Conservation (phyloP, 2,329 filamentous ascomycete species). For the Tolypocladium album region DNA sequence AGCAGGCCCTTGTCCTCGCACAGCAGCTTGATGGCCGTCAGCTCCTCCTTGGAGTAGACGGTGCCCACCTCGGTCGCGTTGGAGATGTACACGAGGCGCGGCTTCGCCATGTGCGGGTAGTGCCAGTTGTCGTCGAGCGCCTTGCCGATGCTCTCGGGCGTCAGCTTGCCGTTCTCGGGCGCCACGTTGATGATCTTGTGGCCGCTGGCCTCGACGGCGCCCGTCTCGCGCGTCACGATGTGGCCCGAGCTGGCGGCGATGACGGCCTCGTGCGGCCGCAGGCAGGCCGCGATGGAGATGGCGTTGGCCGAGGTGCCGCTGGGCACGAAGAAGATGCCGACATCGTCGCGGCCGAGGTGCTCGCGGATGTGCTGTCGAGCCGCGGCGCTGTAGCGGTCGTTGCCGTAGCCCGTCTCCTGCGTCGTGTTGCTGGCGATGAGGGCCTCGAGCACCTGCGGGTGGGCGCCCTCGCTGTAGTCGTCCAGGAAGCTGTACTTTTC, state of each 20-base stretch:
- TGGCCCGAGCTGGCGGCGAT: conserved; percentile 38
- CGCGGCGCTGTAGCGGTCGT: conserved; percentile 29
- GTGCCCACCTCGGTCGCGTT: conserved; percentile 41
- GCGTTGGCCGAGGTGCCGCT: conserved; percentile 41
- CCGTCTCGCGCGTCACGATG: conserved; percentile 37
- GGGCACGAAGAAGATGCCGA: conserved; percentile 39
- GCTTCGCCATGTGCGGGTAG: conserved; percentile 40
- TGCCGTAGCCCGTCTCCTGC: conserved; percentile 36
- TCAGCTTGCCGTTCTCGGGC: conserved; percentile 35
- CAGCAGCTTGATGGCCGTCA: conserved; percentile 27
- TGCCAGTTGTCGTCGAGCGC: conserved; percentile 37
- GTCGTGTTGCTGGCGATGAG: conserved; percentile 30
- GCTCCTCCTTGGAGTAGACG: conserved; percentile 31
- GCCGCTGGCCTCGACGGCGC: conserved; percentile 38
- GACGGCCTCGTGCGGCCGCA: conserved; percentile 38
- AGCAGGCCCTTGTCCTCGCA: conserved; percentile 30
- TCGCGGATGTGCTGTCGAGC: conserved; percentile 29
- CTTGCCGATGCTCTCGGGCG: conserved; percentile 26
- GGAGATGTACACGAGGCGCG: conserved; percentile 39
- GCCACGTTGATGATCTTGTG: conserved; percentile 40
- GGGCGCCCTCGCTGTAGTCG: conserved; percentile 41
- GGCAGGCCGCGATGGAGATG: conserved; percentile 39
- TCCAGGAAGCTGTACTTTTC: conserved; percentile 34
- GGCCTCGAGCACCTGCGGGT: conserved; percentile 36
- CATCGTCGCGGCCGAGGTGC: conserved; percentile 25